These are phyloP conservation scores for Thymus quinquecostatus DNA, from an alignment of 257 asterid genomes.

Conservation along the genomic window DNA sequence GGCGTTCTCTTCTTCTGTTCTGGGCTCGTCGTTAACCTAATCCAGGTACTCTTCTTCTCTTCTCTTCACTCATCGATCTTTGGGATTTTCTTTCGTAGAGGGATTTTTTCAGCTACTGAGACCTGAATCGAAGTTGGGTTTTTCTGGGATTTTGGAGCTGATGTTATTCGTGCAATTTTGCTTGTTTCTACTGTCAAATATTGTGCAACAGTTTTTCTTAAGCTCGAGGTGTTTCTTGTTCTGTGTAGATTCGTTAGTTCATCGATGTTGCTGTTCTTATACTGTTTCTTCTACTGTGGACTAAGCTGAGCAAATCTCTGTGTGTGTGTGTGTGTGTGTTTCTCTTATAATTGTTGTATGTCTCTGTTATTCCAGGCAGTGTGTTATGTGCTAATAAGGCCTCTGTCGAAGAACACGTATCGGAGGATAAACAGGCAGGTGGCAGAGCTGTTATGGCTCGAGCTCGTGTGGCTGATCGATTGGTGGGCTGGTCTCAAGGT, in stretches of 20 bases:
- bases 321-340: background rate
- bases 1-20: conserved; percentile 85
- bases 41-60: conserved; percentile 54
- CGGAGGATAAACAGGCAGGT: conserved; percentile 79
- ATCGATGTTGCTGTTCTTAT: background rate
- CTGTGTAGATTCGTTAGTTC: conserved; percentile 3
- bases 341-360: background rate
- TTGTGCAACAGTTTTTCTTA: background rate
- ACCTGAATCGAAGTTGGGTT: conserved; percentile 25
- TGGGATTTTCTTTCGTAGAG: background rate
- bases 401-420: conserved; percentile 76
- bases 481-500: conserved; percentile 99
- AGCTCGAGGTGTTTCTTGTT: background rate
- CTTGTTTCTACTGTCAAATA: background rate
- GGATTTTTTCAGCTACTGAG: conserved; percentile 12
- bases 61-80: background rate
- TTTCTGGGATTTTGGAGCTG: conserved; percentile 17
- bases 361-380: conserved; percentile 54
- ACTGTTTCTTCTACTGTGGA: conserved; percentile 23
- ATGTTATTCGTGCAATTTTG: background rate
- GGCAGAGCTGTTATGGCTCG: conserved; percentile 88
- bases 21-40: conserved; percentile 76
- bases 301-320: conserved; percentile 2
- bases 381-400: conserved; percentile 68
- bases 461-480: conserved; percentile 92